Conservation (phyloP, 768 basidiomycete genomes). For the Lactarius tabidus region DNA sequence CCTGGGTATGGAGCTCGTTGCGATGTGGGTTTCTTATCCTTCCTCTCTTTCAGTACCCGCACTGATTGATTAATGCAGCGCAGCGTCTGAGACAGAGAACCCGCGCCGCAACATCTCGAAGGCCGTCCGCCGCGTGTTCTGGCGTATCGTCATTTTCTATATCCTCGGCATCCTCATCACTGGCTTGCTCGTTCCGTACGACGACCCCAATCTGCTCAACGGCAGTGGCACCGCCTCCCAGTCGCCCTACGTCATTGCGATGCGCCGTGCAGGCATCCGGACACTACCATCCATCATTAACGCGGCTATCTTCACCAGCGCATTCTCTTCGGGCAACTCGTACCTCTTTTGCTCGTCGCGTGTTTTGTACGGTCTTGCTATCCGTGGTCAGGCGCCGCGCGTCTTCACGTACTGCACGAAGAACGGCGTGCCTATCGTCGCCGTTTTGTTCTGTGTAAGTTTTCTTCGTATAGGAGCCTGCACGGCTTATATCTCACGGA, state of each 20-base stretch:
- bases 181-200: conserved; percentile 74
- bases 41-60: not conserved
- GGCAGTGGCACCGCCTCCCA: conserved; percentile 60
- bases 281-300: conserved; percentile 68
- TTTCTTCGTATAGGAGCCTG: conserved; percentile 1
- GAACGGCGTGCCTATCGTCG: conserved; percentile 47
- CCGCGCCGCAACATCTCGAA: conserved; percentile 77
- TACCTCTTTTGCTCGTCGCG: conserved; percentile 52
- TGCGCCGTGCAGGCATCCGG: conserved; percentile 66
- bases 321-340: conserved; percentile 70
- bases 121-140: conserved; percentile 74
- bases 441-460: conserved; percentile 33
- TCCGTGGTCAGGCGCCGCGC: conserved; percentile 38
- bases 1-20: conserved; percentile 73
- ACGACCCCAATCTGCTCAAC: conserved; percentile 51
- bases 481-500: conserved; percentile 11
- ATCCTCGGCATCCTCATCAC: conserved; percentile 68
- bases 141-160: conserved; percentile 77
- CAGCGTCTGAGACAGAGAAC: conserved; percentile 72
- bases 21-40: conserved; percentile 42
- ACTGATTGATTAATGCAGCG: conserved; percentile 35
- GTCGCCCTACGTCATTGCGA: conserved; percentile 84
- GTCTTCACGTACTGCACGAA: conserved; percentile 47
- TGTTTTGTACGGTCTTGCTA: conserved; percentile 39
- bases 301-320: conserved; percentile 63